Conservation (phyloP, 495 filamentous ascomycete genomes). For the Trichoderma reesei region DNA sequence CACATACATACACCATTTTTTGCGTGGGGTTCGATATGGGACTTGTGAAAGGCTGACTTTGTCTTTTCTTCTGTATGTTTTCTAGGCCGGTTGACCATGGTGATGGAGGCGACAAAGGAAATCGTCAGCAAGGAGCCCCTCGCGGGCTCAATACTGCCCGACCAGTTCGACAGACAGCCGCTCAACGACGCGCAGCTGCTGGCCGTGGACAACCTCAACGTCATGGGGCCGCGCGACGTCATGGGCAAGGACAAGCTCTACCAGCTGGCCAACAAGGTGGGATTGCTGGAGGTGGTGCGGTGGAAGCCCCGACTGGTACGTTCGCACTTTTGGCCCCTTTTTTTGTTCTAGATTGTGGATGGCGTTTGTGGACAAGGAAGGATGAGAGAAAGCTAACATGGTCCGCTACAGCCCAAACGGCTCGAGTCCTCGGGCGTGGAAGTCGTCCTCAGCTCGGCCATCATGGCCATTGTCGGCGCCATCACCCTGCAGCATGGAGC, state of each 20-base stretch:
- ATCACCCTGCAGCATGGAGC: slow-evolving; percentile 78
- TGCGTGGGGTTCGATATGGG: too few species aligned
- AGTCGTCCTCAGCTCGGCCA: slow-evolving; percentile 57
- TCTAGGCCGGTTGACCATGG: background rate
- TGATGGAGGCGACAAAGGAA: slow-evolving; percentile 11
- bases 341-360: background rate
- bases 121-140: slow-evolving; percentile 8
- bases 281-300: slow-evolving; percentile 61
- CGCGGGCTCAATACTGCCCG: slow-evolving; percentile 20
- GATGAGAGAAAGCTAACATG: background rate
- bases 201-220: slow-evolving; percentile 57
- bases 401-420: slow-evolving; percentile 51
- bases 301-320: slow-evolving; percentile 81
- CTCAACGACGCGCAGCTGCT: slow-evolving; percentile 66
- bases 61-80: background rate
- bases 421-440: slow-evolving; percentile 61
- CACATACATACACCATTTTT: too few species aligned
- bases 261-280: slow-evolving; percentile 55
- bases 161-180: slow-evolving; percentile 48
- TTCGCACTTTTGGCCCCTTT: background rate
- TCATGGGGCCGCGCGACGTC: slow-evolving; percentile 42
- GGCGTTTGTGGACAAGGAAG: slow-evolving; percentile 1
- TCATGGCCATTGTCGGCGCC: slow-evolving; percentile 83
- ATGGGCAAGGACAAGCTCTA: slow-evolving; percentile 52
- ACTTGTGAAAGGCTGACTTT: slow-evolving; percentile 9